A percentile compares a stretch with the other conserved stretches of the same genome.
Evolutionary conservation across 2,329 filamentous ascomycete species (phyloP).

Genomic region (Clarireedia sp.): DNA sequence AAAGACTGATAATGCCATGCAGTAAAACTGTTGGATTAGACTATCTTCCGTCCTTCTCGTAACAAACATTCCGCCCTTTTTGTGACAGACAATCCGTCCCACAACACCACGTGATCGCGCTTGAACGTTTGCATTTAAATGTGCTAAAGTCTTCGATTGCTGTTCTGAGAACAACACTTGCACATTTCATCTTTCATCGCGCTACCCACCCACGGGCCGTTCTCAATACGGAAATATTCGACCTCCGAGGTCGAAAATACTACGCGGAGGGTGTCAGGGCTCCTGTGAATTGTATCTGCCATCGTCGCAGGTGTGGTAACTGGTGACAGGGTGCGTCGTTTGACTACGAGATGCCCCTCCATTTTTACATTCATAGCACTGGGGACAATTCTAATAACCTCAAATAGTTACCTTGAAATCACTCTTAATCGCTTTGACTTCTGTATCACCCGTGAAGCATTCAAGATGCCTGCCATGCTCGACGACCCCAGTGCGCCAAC

Average conservation of each 20-base stretch:
- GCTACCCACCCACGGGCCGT: neutral
- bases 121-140: neutral
- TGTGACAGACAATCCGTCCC: too few relatives aligned
- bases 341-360: neutral
- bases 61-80: neutral
- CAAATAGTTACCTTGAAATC: neutral
- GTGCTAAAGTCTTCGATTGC: conserved; percentile 5
- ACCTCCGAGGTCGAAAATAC: neutral
- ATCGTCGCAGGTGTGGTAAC: neutral
- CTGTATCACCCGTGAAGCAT: conserved; percentile 1
- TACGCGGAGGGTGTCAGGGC: neutral
- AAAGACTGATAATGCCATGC: too few relatives aligned
- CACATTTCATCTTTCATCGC: conserved; percentile 8
- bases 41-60: too few relatives aligned
- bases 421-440: neutral
- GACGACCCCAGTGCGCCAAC: conserved; percentile 50
- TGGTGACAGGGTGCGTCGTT: neutral
- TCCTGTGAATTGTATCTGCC: neutral
- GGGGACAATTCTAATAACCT: neutral
- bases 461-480: conserved; percentile 50
- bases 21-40: too few relatives aligned
- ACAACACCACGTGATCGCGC: too few relatives aligned
- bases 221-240: neutral
- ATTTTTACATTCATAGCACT: neutral
- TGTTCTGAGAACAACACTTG: conserved; percentile 11